A percentile compares a stretch with the other conserved stretches of the same genome.
Conservation (phyloP, 1,284 basidiomycete genomes). For the Entoloma clypeatum region DNA sequence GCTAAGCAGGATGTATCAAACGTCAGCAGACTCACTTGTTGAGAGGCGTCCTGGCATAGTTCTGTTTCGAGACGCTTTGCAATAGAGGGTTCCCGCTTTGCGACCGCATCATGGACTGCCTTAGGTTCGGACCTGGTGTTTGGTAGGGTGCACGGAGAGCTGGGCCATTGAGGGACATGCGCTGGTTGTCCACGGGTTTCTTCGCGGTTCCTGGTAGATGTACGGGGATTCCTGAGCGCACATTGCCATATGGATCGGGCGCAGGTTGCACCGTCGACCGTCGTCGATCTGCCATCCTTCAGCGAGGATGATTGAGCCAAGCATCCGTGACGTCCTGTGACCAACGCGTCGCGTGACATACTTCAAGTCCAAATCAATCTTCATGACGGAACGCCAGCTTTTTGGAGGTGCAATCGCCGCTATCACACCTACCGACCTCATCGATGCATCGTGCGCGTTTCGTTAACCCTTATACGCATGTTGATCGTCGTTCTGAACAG, state of each 20-base stretch:
- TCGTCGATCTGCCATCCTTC: slow-evolving; percentile 41
- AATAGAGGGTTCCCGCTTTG: slow-evolving; percentile 64
- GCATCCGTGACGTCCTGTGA: slow-evolving; percentile 18
- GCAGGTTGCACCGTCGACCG: slow-evolving; percentile 57
- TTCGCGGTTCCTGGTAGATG: slow-evolving; percentile 67
- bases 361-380: too few relatives aligned
- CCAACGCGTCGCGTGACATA: slow-evolving; percentile 24
- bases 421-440: slow-evolving; percentile 52
- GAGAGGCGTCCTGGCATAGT: slow-evolving; percentile 71
- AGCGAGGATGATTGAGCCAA: background rate
- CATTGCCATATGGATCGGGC: slow-evolving; percentile 47
- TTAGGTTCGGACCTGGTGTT: slow-evolving; percentile 46
- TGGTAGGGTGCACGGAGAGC: slow-evolving; percentile 55
- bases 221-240: slow-evolving; percentile 52
- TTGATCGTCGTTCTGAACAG: slow-evolving; percentile 39
- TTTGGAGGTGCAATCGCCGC: slow-evolving; percentile 84
- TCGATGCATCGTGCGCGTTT: slow-evolving; percentile 82
- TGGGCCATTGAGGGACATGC: slow-evolving; percentile 69
- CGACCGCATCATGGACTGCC: slow-evolving; percentile 63
- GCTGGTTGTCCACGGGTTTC: slow-evolving; percentile 48
- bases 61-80: slow-evolving; percentile 64
- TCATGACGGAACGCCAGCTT: slow-evolving; percentile 37
- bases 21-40: slow-evolving; percentile 48
- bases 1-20: background rate
- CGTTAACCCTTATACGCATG: slow-evolving; percentile 5